phyloP scores from a whole-genome alignment of 2,329 filamentous ascomycete species.

The Cercospora beticola region DNA sequence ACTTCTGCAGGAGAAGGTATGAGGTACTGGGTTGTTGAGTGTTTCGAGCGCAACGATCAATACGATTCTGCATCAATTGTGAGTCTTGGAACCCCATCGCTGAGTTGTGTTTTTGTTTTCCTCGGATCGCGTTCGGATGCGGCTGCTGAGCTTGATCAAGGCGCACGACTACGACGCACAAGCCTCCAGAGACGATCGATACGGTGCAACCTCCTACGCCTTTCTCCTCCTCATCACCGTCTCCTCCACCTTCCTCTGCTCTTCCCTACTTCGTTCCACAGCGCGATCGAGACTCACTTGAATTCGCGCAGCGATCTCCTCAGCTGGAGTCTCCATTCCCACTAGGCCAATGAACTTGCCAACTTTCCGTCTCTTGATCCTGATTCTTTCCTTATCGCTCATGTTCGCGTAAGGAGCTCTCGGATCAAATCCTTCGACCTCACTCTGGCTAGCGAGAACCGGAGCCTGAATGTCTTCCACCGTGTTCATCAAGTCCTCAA shows the following conservation, averaged over 20 bases:
- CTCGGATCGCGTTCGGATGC: too few species aligned
- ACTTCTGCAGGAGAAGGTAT: constrained; percentile 30
- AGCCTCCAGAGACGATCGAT: background rate
- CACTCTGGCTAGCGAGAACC: constrained; percentile 5
- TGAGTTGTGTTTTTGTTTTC: background rate
- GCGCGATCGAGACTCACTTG: constrained; percentile 37
- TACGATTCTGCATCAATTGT: background rate
- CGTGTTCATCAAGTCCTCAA: constrained; percentile 34
- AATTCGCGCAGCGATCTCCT: constrained; percentile 47
- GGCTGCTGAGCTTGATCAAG: background rate
- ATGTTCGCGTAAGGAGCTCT: constrained; percentile 34
- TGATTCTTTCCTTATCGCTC: constrained; percentile 42
- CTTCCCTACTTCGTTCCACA: constrained; percentile 34
- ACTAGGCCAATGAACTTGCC: constrained; percentile 72
- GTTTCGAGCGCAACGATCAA: background rate
- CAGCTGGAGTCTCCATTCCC: constrained; percentile 57
- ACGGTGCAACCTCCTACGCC: background rate
- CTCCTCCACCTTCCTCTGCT: constrained; percentile 37
- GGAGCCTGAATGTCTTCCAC: constrained; percentile 42
- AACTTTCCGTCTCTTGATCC: constrained; percentile 66
- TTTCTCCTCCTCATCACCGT: constrained; percentile 37
- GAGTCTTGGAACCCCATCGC: background rate
- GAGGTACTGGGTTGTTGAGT: background rate
- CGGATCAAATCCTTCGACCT: constrained; percentile 5
- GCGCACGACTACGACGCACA: too few species aligned